Evolutionary conservation across 805 yeast genomes (phyloP), one percentile per base, ranked within the genome.

Genomic region (Yarrowia keelungensis): DNA sequence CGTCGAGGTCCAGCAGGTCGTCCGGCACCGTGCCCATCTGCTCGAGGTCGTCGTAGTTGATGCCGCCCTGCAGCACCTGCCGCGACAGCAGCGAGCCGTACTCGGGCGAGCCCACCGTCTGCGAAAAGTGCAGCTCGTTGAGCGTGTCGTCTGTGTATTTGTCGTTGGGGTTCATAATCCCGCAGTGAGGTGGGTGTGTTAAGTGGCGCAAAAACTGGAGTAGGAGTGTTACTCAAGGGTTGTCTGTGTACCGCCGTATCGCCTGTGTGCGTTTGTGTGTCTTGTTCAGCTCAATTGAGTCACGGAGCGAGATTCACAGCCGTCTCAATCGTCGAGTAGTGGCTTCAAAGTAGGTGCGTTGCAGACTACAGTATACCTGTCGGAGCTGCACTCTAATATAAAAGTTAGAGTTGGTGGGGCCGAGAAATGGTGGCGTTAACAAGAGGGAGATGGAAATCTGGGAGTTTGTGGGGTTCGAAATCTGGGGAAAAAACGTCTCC

Each of bases 1-100:
- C 71, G 14, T 72, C 75, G 14, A 74, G 65, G 69, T 73, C 75
- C 68, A 74, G 70, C 67, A 74, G 64, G 67, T 74, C 76, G 35
- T 62, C 67, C 14, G 65, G 65, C n/a, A 59, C 51, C 10, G 41
- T 12, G 36, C 56, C 56, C 56, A 47, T 36, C 42, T 38, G 41
- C 16, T 62, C 67, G 39, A 62, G 67, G 45, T 62, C 56, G 67
- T 62, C 67, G 56, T 62, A 62, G 26, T 62, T 62, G 67, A 62
- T 62, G 15, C 56, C 67, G 45, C 56, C 56, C 26, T 38, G 56
- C 38, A 62, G 67, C 54, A 49, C 32, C 39, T 62, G 67, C 14
- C 67, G 67, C 38, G 51, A 43, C 35, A 59, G 41, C 32, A 59
- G 51, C 42, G 65, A 59, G 50, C 65, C 65, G 65, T 59, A 59